phyloP scores from a whole-genome alignment of 2,329 filamentous ascomycete genomes.

The Alternaria gansuensis region DNA sequence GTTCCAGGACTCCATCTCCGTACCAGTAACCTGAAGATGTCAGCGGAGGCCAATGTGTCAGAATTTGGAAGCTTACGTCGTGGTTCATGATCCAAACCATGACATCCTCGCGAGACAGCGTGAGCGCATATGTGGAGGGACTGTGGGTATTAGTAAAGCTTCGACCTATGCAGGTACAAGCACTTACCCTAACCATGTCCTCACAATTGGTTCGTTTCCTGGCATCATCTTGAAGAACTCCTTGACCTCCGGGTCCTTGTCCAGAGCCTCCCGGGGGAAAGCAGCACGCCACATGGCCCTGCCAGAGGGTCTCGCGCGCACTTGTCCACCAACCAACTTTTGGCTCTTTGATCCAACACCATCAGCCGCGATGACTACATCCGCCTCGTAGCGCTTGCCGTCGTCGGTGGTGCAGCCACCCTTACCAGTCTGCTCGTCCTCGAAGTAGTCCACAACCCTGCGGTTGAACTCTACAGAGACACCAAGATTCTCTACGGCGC shows the following conservation, averaged over 20 bases:
- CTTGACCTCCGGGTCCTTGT: constrained; percentile 58
- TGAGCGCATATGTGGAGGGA: constrained; percentile 57
- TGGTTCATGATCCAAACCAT: constrained; percentile 63
- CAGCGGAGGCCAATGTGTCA: too few relatives aligned
- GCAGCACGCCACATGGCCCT: constrained; percentile 55
- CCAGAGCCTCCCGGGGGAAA: constrained; percentile 55
- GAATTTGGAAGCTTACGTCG: constrained; percentile 38
- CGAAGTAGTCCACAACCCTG: constrained; percentile 57
- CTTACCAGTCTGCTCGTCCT: constrained; percentile 53
- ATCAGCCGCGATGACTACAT: constrained; percentile 54
- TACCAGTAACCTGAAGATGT: constrained; percentile 46
- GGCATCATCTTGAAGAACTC: constrained; percentile 58
- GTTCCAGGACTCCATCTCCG: constrained; percentile 58
- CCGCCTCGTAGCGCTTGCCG: constrained; percentile 55
- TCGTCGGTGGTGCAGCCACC: constrained; percentile 51
- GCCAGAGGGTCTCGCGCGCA: constrained; percentile 53
- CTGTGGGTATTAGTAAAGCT: constrained; percentile 28
- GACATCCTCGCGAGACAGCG: constrained; percentile 57
- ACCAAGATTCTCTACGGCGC: constrained; percentile 58
- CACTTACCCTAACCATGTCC: constrained; percentile 56
- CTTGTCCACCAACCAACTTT: constrained; percentile 56
- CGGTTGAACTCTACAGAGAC: constrained; percentile 56
- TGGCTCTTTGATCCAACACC: constrained; percentile 58
- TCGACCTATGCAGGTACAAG: background rate
- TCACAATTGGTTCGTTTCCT: constrained; percentile 55